Base-by-base conservation (phyloP, 2,329 filamentous ascomycete species). In the Raffaelea deltoideospora region DNA sequence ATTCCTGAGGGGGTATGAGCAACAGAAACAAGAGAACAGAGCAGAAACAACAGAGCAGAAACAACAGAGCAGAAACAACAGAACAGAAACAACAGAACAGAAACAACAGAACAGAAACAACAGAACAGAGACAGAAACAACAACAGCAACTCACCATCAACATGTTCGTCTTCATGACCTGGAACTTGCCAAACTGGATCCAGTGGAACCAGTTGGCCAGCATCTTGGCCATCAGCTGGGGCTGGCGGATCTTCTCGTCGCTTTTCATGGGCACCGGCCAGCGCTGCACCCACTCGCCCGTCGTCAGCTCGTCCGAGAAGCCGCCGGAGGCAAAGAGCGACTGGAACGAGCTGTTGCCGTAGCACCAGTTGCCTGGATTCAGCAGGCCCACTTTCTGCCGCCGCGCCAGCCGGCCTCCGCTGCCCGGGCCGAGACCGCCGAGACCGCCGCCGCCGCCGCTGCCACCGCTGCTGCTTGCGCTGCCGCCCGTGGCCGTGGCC, bases 281-380 rank as follows among this genome's bases (percentile, higher is more conserved):
- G 64, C 72, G 50, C 60, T 65, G 50, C 64, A 73, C 46, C 79
- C 72, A 66, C 57, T 69, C 49, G 52, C 63, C 47, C 52, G 70
- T 58, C 57, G 83, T 50, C 51, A 79, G 51, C 61, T 79, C 61
- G 59, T 75, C 53, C 58, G 71, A 61, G 68, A 94, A 68, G 58
- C 73, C 57, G 50, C 72, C 51, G 1, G 86, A 88, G 2, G 77
- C 79, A 40, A 82, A 80, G 15, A 95, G 61, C 41, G 80, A 81
- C 55, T 96, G 88, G 20, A 96, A 64, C 0, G 79, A 78, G n/a
- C 84, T 79, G 55, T 94, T 95, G 65, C 90, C 86, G 52, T 94
- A 95, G 53, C 88, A 95, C 45, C 81, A 87, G 33, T 80, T 78
- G 1, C 76, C 73, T 29, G 85, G 82, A 47, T 95, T 95, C 40